Evolutionary conservation across 208 protist genomes (phyloP).

Genomic region (Balamuthia mandrillaris): DNA sequence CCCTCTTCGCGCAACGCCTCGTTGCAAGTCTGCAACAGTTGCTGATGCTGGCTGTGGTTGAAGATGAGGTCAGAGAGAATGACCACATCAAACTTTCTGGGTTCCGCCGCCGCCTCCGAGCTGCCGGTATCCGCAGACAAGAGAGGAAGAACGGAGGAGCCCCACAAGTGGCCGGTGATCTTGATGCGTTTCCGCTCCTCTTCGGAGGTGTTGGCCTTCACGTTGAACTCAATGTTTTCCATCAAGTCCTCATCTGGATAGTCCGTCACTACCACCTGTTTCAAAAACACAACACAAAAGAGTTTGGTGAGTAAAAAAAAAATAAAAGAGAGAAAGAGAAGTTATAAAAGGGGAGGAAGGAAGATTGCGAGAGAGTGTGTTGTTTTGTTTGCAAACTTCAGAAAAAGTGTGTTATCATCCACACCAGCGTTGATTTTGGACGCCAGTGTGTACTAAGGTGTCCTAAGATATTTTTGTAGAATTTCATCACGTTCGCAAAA

Average conservation of each 20-base stretch:
- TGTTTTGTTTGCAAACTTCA: too few relatives aligned
- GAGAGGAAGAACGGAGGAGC: neutral
- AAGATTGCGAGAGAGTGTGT: too few relatives aligned
- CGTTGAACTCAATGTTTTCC: slow-evolving; percentile 39
- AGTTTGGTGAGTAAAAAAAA: neutral
- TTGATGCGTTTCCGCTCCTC: neutral
- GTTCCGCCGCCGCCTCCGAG: too few relatives aligned
- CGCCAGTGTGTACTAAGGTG: too few relatives aligned
- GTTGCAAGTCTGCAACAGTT: slow-evolving; percentile 20
- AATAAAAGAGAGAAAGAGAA: too few relatives aligned
- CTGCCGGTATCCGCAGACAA: neutral
- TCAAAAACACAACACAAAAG: neutral
- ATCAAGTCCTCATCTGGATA: slow-evolving; percentile 46
- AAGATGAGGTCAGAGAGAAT: slow-evolving; percentile 53
- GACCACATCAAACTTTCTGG: slow-evolving; percentile 54
- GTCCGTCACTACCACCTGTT: slow-evolving; percentile 37
- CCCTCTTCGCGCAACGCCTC: slow-evolving; percentile 28
- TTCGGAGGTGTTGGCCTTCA: neutral
- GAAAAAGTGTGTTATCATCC: too few relatives aligned
- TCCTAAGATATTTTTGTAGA: too few relatives aligned
- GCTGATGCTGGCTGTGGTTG: slow-evolving; percentile 38
- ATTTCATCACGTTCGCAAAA: neutral
- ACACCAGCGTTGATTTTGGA: too few relatives aligned
- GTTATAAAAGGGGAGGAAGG: too few relatives aligned
- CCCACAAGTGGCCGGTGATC: slow-evolving; percentile 22